A percentile compares a stretch with the other conserved stretches of the same genome.
phyloP scores from a whole-genome alignment of 345 rosid species.

The Brassica carinata region DNA sequence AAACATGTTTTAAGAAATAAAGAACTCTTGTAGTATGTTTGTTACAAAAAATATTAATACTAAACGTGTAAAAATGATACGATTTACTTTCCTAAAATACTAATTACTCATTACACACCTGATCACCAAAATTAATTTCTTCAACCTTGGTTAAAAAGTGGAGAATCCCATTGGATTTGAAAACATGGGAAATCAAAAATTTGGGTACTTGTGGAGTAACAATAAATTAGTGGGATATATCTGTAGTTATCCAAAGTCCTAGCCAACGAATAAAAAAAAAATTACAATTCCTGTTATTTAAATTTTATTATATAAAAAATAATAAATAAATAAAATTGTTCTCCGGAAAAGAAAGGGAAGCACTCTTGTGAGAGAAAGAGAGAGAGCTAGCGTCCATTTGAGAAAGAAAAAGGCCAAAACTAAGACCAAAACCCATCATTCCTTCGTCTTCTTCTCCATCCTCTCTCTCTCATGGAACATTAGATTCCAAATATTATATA shows the following conservation, averaged over 20 bases:
- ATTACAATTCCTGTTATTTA: not conserved
- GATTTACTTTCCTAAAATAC: not conserved
- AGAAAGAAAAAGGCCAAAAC: slow-evolving; percentile 9
- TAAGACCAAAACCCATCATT: slow-evolving; percentile 36
- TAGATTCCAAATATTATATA: not conserved
- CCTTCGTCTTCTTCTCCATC: slow-evolving; percentile 27
- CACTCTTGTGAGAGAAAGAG: slow-evolving; percentile 29
- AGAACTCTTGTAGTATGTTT: not conserved
- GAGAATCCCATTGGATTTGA: not conserved
- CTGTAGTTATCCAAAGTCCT: not conserved
- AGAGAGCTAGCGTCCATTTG: slow-evolving; percentile 34
- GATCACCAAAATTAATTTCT: not conserved
- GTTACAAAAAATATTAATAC: not conserved
- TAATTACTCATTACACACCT: not conserved
- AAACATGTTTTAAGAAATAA: not conserved
- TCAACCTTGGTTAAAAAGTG: not conserved
- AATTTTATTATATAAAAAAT: not conserved
- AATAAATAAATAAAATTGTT: not conserved
- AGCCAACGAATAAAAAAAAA: not conserved
- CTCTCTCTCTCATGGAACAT: not conserved
- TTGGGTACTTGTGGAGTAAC: not conserved
- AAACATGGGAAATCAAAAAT: not conserved
- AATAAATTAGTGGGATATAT: not conserved
- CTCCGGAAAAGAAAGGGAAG: slow-evolving; percentile 26
- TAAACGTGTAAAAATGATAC: not conserved